A percentile compares a stretch with the other conserved stretches of the same genome.
phyloP scores from a whole-genome alignment of 2,329 filamentous ascomycete genomes.

The Nigrospora oryzae region DNA sequence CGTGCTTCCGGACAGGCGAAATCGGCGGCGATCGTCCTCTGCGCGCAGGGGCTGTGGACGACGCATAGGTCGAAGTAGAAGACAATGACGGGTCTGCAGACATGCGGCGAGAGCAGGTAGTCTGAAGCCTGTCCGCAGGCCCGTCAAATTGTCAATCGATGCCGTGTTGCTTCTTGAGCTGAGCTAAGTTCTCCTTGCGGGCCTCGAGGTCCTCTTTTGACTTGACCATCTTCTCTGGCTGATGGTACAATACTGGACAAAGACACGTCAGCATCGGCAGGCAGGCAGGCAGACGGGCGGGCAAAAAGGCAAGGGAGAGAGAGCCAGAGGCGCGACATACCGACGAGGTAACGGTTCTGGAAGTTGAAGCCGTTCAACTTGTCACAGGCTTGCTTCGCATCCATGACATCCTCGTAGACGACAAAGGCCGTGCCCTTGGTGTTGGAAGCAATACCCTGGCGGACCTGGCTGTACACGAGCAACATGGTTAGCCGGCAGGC shows the following conservation, averaged over 20 bases:
- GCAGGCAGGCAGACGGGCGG: neutral
- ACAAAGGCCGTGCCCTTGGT: slow-evolving; percentile 99
- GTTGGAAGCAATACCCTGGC: slow-evolving; percentile 92
- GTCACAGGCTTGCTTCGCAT: slow-evolving; percentile 98
- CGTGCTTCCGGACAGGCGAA: slow-evolving; percentile 15
- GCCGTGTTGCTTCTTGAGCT: slow-evolving; percentile 93
- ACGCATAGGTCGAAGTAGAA: slow-evolving; percentile 26
- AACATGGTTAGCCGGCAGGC: neutral
- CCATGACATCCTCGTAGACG: slow-evolving; percentile 98
- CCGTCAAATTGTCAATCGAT: slow-evolving; percentile 91
- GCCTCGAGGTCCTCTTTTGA: slow-evolving; percentile 91
- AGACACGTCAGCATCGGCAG: slow-evolving; percentile 4
- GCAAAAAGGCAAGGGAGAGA: neutral
- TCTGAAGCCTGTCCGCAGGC: slow-evolving; percentile 47
- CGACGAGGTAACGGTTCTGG: slow-evolving; percentile 97
- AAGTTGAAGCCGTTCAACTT: slow-evolving; percentile 99
- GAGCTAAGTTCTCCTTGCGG: slow-evolving; percentile 94
- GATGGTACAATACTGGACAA: slow-evolving; percentile 49
- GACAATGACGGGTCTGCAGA: slow-evolving; percentile 55
- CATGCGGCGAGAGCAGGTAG: slow-evolving; percentile 29
- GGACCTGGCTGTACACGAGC: slow-evolving; percentile 68
- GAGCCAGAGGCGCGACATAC: slow-evolving; percentile 40
- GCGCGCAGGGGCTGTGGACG: slow-evolving; percentile 12
- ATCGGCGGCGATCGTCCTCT: slow-evolving; percentile 6
- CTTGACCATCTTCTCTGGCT: slow-evolving; percentile 62